Percentiles rank a stretch among this genome's conserved stretches.
phyloP scores from a whole-genome alignment of 75 land plant genomes.

The Gnetum montanum region DNA sequence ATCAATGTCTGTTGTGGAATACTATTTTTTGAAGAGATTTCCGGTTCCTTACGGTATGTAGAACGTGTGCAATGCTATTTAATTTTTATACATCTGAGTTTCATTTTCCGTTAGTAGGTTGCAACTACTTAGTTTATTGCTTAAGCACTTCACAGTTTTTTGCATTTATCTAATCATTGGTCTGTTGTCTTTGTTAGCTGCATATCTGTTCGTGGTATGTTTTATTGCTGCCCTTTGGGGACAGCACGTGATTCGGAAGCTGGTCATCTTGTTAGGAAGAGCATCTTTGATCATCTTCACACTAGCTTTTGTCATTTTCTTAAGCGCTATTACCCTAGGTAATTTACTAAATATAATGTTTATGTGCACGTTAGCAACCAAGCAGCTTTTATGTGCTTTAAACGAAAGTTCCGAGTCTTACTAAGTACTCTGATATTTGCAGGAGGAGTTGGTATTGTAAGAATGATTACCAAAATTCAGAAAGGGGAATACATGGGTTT shows the following conservation, averaged over 20 bases:
- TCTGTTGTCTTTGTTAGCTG: constrained; percentile 45
- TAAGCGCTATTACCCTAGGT: constrained; percentile 53
- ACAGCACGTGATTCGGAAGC: constrained; percentile 35
- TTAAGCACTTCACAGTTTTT: too few relatives aligned
- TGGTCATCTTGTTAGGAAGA: constrained; percentile 34
- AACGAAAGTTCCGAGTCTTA: neutral
- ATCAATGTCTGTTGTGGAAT: constrained; percentile 71
- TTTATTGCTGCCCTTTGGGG: constrained; percentile 46
- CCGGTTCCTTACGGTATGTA: constrained; percentile 61
- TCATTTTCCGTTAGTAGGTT: too few relatives aligned
- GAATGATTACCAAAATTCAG: constrained; percentile 30
- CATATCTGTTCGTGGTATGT: constrained; percentile 32
- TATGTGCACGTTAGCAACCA: neutral
- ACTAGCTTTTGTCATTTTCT: constrained; percentile 35
- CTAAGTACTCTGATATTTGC: neutral
- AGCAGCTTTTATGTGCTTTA: neutral
- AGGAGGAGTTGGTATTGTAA: constrained; percentile 43
- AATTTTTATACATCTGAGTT: too few relatives aligned
- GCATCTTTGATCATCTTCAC: constrained; percentile 63
- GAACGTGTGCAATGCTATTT: too few relatives aligned
- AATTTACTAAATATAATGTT: constrained; percentile 2
- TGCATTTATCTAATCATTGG: too few relatives aligned
- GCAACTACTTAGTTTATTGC: too few relatives aligned
- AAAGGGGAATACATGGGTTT: constrained; percentile 49
- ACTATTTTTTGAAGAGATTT: constrained; percentile 55